Evolutionary conservation across 768 basidiomycete genomes (phyloP).

Genomic region (Cystobasidium ongulense): DNA sequence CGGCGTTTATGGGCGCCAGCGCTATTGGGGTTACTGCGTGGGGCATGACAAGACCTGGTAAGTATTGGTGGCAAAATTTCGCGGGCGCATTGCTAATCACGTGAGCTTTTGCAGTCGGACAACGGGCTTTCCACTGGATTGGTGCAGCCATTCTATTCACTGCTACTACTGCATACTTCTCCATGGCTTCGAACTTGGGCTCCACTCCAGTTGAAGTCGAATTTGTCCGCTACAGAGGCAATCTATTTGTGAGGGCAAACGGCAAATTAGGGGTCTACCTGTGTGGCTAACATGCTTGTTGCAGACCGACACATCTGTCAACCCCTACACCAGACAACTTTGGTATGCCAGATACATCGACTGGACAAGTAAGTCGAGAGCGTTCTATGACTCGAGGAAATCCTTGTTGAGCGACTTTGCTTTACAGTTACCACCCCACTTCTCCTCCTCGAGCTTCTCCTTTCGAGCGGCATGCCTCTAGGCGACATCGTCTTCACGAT

Average conservation of each 20-base stretch:
- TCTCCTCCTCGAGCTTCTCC: slow-evolving; percentile 50
- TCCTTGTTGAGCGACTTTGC: too few relatives aligned
- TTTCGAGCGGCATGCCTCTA: slow-evolving; percentile 51
- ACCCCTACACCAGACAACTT: slow-evolving; percentile 42
- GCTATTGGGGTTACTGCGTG: slow-evolving; percentile 48
- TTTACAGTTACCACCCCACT: slow-evolving; percentile 57
- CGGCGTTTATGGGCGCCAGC: slow-evolving; percentile 51
- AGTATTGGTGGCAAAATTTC: background rate
- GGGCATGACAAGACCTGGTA: slow-evolving; percentile 41
- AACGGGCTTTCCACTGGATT: slow-evolving; percentile 53
- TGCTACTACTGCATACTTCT: slow-evolving; percentile 51
- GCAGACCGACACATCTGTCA: slow-evolving; percentile 27
- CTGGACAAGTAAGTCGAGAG: slow-evolving; percentile 17
- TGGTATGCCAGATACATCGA: slow-evolving; percentile 53
- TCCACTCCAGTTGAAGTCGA: slow-evolving; percentile 50
- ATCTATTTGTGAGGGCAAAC: slow-evolving; percentile 44
- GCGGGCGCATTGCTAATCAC: background rate
- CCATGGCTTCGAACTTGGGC: slow-evolving; percentile 56
- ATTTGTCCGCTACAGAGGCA: slow-evolving; percentile 48
- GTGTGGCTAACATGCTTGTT: background rate
- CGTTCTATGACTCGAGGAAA: too few relatives aligned
- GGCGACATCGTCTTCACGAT: slow-evolving; percentile 51
- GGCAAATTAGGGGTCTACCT: background rate
- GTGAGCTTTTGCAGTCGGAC: slow-evolving; percentile 41
- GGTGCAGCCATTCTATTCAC: slow-evolving; percentile 51